Percentiles rank a stretch among this genome's conserved stretches.
These are phyloP conservation scores for Conoideocrella luteorostrata DNA, from an alignment of 2,329 filamentous ascomycete genomes.

Conservation along the genomic window DNA sequence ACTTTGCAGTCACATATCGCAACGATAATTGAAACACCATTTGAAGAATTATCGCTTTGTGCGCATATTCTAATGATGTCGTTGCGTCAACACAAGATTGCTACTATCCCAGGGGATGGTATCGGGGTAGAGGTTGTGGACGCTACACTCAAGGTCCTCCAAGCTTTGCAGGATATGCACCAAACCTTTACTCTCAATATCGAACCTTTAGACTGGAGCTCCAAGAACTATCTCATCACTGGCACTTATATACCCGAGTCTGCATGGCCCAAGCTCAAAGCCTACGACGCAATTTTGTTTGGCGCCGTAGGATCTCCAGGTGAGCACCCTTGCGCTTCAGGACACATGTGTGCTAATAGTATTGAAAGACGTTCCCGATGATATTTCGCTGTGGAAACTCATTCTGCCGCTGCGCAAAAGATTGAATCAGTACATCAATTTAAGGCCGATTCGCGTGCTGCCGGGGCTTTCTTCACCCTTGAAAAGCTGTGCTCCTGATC, in stretches of 20 bases:
- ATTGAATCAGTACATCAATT: conserved; percentile 63
- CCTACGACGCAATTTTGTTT: conserved; percentile 61
- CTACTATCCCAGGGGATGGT: neutral
- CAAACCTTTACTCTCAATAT: neutral
- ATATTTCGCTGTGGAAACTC: conserved; percentile 61
- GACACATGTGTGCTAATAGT: too few species aligned
- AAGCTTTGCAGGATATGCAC: conserved; percentile 42
- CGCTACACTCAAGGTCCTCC: conserved; percentile 34
- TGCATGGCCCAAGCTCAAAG: conserved; percentile 31
- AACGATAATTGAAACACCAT: too few species aligned
- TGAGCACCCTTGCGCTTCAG: too few species aligned
- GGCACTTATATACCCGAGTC: neutral
- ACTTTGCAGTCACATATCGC: too few species aligned
- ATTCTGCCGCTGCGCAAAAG: conserved; percentile 61
- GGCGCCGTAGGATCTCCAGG: conserved; percentile 58
- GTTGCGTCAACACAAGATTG: too few species aligned
- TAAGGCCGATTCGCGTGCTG: conserved; percentile 57
- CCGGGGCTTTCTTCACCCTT: conserved; percentile 54
- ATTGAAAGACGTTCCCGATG: conserved; percentile 56
- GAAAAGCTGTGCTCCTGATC: conserved; percentile 43
- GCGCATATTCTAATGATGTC: too few species aligned
- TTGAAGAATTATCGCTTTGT: too few species aligned
- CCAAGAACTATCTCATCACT: neutral
- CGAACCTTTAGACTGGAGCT: neutral
- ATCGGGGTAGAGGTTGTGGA: conserved; percentile 23